A percentile compares a stretch with the other conserved stretches of the same genome.
phyloP scores from a whole-genome alignment of 2,329 filamentous ascomycete species.

The Venturia nashicola region DNA sequence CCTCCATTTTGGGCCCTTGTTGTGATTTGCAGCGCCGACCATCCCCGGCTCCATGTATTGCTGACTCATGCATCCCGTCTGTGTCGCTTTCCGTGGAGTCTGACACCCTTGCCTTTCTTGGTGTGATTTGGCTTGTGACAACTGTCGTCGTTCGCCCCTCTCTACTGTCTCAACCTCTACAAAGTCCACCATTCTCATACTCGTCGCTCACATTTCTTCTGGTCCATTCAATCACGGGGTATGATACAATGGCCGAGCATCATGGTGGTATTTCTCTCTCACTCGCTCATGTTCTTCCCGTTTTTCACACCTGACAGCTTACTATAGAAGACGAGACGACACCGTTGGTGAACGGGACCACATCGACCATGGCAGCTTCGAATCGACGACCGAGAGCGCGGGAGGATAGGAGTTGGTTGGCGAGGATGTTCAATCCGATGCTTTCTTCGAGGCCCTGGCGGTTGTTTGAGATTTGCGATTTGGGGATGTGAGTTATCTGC shows the following conservation, averaged over 20 bases:
- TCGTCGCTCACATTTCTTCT: neutral
- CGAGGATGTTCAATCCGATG: slow-evolving; percentile 5
- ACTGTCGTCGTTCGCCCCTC: neutral
- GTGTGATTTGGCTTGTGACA: neutral
- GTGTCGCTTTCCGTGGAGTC: neutral
- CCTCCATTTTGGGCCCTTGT: neutral
- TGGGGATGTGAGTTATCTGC: neutral
- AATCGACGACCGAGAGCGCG: neutral
- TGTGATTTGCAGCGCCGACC: too few relatives aligned
- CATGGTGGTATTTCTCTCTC: neutral
- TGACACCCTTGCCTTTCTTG: neutral
- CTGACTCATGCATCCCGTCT: too few relatives aligned
- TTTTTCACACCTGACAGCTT: neutral
- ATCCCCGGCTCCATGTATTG: too few relatives aligned
- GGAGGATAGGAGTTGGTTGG: neutral
- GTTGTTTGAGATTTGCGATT: slow-evolving; percentile 10
- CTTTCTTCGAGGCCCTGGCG: slow-evolving; percentile 3
- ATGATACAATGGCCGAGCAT: neutral
- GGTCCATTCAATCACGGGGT: neutral
- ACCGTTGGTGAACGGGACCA: neutral
- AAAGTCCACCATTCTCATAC: too few relatives aligned
- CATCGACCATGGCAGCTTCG: neutral
- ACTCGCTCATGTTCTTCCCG: neutral
- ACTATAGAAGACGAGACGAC: neutral
- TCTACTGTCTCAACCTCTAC: neutral